Percentiles rank a stretch among this genome's conserved stretches.
These are phyloP conservation scores for Hirschioporus abietinus DNA, from an alignment of 768 basidiomycete species.

Conservation along the genomic window DNA sequence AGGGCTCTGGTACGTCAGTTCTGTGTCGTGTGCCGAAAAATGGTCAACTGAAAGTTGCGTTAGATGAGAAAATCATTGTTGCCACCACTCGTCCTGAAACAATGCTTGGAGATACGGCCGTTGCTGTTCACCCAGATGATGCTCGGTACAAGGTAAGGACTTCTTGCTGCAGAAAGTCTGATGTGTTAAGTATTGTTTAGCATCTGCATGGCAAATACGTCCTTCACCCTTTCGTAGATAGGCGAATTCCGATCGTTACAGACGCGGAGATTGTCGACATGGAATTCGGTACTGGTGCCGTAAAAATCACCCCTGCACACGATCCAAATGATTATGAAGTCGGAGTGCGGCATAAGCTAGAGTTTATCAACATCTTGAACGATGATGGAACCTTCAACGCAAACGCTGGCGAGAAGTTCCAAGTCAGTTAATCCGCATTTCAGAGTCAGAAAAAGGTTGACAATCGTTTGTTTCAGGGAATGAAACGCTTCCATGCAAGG, in stretches of 20 bases:
- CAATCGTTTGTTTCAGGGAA: slow-evolving; percentile 52
- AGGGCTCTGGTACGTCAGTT: slow-evolving; percentile 60
- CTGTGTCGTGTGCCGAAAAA: background rate
- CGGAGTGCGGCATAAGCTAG: slow-evolving; percentile 78
- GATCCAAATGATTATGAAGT: slow-evolving; percentile 97
- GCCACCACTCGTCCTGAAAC: slow-evolving; percentile 99
- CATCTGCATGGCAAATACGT: slow-evolving; percentile 94
- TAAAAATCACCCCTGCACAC: slow-evolving; percentile 98
- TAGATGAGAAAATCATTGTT: slow-evolving; percentile 86
- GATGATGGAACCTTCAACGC: slow-evolving; percentile 95
- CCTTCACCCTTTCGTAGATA: slow-evolving; percentile 80
- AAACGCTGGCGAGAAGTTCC: slow-evolving; percentile 77
- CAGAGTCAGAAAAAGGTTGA: background rate
- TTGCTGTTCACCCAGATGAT: slow-evolving; percentile 95
- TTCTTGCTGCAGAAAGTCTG: background rate
- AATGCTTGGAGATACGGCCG: slow-evolving; percentile 96
- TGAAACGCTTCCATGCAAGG: slow-evolving; percentile 95
- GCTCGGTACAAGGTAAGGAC: slow-evolving; percentile 66
- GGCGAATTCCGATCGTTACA: slow-evolving; percentile 82
- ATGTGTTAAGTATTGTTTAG: slow-evolving; percentile 23
- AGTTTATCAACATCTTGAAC: slow-evolving; percentile 92
- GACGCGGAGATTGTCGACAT: slow-evolving; percentile 87
- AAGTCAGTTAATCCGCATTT: slow-evolving; percentile 34
- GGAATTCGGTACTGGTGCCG: slow-evolving; percentile 95
- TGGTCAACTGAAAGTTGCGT: slow-evolving; percentile 2